Evolutionary conservation across 495 filamentous ascomycete species (phyloP).

Genomic region (Xylaria cubensis): DNA sequence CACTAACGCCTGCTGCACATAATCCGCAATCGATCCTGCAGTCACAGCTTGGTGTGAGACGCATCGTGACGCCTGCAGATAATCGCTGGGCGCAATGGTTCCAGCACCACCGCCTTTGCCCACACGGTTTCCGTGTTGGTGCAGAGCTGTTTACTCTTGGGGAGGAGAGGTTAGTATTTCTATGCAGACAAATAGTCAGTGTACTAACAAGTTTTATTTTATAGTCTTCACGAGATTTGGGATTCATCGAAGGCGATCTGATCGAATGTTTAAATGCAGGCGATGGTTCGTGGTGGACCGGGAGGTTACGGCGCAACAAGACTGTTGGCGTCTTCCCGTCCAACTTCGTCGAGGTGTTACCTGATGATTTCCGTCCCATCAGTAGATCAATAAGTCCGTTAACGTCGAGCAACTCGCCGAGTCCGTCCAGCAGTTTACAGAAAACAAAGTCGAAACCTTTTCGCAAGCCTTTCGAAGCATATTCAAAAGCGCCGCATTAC

Average conservation of each 20-base stretch:
- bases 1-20: neutral
- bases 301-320: slow-evolving; percentile 82
- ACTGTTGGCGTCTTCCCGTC: slow-evolving; percentile 93
- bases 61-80: slow-evolving; percentile 10
- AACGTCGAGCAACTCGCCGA: slow-evolving; percentile 56
- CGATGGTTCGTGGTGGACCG: slow-evolving; percentile 98
- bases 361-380: slow-evolving; percentile 80
- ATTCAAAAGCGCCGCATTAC: slow-evolving; percentile 63
- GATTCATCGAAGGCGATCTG: slow-evolving; percentile 95
- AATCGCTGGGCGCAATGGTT: slow-evolving; percentile 46
- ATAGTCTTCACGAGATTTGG: slow-evolving; percentile 87
- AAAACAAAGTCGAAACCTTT: slow-evolving; percentile 67
- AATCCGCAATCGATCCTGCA: slow-evolving; percentile 15
- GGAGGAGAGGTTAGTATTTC: slow-evolving; percentile 77
- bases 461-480: slow-evolving; percentile 74
- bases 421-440: slow-evolving; percentile 56
- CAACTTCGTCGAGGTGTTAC: slow-evolving; percentile 92
- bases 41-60: neutral
- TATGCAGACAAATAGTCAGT: slow-evolving; percentile 27
- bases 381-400: slow-evolving; percentile 80
- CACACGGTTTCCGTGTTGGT: slow-evolving; percentile 93
- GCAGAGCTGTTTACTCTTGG: slow-evolving; percentile 93
- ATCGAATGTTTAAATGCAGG: slow-evolving; percentile 98
- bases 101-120: slow-evolving; percentile 72
- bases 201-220: slow-evolving; percentile 27